phyloP scores from a whole-genome alignment of 169 alveolate species.

The Plasmodium yoelii region DNA sequence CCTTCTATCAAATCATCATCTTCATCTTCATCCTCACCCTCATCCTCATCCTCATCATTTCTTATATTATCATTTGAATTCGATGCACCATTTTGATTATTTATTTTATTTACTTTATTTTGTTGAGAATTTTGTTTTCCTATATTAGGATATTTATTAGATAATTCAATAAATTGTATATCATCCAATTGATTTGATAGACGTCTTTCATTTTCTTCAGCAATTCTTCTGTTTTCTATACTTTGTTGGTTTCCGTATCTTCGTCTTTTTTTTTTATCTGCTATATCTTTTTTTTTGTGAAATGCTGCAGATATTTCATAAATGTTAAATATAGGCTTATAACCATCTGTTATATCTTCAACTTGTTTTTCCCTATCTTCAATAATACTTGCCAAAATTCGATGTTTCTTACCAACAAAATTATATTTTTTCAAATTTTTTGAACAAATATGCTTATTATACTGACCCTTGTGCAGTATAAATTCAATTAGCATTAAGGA shows the following conservation, averaged over 20 bases:
- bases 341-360: constrained; percentile 17
- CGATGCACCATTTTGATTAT: neutral
- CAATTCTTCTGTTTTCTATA: neutral
- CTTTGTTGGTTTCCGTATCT: neutral
- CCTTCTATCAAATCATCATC: neutral
- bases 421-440: constrained; percentile 5
- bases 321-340: constrained; percentile 33
- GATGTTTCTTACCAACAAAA: constrained; percentile 8
- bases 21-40: neutral
- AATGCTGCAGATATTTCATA: constrained; percentile 57
- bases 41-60: neutral
- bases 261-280: constrained; percentile 11
- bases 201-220: neutral
- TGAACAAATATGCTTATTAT: constrained; percentile 15
- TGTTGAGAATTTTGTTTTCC: neutral
- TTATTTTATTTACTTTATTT: neutral
- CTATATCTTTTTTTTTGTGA: constrained; percentile 16
- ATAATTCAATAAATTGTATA: neutral
- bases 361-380: constrained; percentile 7
- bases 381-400: constrained; percentile 2
- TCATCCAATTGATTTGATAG: neutral
- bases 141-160: neutral
- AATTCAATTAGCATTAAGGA: constrained; percentile 32
- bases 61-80: neutral
- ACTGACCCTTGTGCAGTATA: constrained; percentile 20